Conservation (phyloP, 768 basidiomycete species). For the Russula sp. region DNA sequence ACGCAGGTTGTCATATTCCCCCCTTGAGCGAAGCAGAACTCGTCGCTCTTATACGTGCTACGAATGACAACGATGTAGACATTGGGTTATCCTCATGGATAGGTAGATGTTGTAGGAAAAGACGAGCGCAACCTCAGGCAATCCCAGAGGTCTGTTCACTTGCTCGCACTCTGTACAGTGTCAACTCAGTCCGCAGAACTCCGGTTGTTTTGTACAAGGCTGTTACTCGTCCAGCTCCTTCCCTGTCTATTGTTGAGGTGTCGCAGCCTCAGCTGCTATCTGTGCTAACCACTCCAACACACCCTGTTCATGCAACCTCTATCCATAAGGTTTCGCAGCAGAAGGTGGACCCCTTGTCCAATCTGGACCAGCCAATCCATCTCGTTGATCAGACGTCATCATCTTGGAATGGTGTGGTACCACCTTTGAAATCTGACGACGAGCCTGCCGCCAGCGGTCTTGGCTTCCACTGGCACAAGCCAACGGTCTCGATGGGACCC, state of each 20-base stretch:
- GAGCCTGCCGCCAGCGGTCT: background rate
- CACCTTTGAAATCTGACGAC: background rate
- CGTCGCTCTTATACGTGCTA: conserved; percentile 26
- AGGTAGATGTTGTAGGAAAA: conserved; percentile 32
- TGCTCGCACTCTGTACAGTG: background rate
- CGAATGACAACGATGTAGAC: conserved; percentile 26
- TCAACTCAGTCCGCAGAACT: background rate
- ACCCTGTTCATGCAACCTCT: background rate
- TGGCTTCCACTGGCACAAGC: no score
- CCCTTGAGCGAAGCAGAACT: conserved; percentile 29
- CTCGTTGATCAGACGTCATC: background rate
- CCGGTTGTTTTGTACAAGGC: background rate
- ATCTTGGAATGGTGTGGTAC: no score
- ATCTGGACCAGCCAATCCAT: background rate
- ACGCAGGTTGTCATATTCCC: conserved; percentile 32
- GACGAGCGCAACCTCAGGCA: conserved; percentile 1
- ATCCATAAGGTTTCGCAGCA: background rate
- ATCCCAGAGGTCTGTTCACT: conserved; percentile 12
- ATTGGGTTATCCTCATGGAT: conserved; percentile 28
- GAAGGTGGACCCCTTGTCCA: background rate
- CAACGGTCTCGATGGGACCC: background rate
- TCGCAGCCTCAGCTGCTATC: background rate
- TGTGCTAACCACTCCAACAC: background rate
- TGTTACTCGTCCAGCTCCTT: background rate
- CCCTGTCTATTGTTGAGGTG: background rate